phyloP scores from a whole-genome alignment of 306 rosid genomes.

The Gastrolobium villosum region DNA sequence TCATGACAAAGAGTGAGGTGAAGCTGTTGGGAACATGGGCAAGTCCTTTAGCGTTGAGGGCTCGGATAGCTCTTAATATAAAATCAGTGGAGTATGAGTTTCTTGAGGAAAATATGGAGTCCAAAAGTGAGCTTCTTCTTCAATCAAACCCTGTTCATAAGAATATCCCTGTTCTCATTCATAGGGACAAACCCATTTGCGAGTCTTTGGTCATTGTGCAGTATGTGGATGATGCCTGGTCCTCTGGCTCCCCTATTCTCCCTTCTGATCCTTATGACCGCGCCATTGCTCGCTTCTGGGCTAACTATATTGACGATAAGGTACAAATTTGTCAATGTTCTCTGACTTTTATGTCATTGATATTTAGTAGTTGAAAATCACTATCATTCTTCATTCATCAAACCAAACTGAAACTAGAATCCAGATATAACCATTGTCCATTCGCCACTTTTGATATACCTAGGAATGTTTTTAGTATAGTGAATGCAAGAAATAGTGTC shows the following conservation, averaged over 20 bases:
- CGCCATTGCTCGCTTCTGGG: constrained; percentile 74
- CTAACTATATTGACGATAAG: constrained; percentile 62
- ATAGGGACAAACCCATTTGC: constrained; percentile 56
- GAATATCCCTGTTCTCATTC: constrained; percentile 71
- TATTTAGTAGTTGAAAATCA: neutral
- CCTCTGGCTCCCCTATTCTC: constrained; percentile 56
- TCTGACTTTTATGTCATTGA: neutral
- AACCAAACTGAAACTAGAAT: neutral
- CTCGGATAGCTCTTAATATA: constrained; percentile 56
- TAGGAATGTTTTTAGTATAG: neutral
- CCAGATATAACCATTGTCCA: neutral
- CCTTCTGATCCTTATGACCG: constrained; percentile 68
- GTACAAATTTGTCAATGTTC: constrained; percentile 28
- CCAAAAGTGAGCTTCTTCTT: constrained; percentile 68
- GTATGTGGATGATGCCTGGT: constrained; percentile 68
- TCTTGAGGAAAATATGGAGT: constrained; percentile 44
- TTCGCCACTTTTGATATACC: neutral
- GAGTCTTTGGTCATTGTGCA: constrained; percentile 68
- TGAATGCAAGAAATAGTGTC: neutral
- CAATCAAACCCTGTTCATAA: constrained; percentile 68
- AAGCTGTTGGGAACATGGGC: constrained; percentile 69
- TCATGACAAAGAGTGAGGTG: constrained; percentile 50
- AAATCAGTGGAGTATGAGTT: constrained; percentile 60
- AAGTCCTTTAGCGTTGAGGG: constrained; percentile 60
- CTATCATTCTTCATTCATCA: neutral